Evolutionary conservation across 2,329 filamentous ascomycete genomes (phyloP).

Genomic region (Cercospora beticola): DNA sequence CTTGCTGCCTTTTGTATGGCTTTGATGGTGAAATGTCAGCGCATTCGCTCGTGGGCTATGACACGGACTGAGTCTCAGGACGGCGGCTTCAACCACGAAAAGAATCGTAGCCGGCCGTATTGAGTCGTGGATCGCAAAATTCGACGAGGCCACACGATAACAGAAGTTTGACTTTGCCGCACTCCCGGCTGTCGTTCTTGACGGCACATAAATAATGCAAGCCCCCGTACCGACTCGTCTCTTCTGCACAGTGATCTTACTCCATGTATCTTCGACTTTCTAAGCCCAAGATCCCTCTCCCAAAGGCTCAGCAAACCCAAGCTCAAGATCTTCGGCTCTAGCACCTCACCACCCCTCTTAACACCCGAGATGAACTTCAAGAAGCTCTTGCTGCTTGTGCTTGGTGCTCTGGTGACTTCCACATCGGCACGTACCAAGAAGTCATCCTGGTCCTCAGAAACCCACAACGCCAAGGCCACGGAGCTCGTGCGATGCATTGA

Average conservation of each 20-base stretch:
- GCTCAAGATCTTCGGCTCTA: too few species aligned
- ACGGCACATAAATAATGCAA: background rate
- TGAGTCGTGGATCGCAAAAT: background rate
- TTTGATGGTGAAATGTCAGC: background rate
- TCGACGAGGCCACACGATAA: background rate
- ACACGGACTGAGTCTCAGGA: background rate
- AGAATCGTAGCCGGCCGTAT: background rate
- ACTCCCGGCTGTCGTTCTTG: background rate
- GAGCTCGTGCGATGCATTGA: background rate
- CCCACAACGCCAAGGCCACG: background rate
- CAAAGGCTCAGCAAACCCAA: too few species aligned
- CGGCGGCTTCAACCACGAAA: background rate
- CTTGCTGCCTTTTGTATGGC: background rate
- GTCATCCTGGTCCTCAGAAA: background rate
- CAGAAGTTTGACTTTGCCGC: background rate
- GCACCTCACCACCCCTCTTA: too few species aligned
- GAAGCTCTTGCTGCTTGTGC: background rate
- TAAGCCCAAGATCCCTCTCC: background rate
- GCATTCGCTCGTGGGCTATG: background rate
- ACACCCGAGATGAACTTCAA: background rate
- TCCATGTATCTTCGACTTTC: background rate
- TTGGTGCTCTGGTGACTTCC: background rate
- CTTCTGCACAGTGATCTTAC: background rate
- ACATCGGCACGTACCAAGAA: background rate
- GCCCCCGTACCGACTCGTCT: background rate